phyloP scores from a whole-genome alignment of 495 filamentous ascomycete species.

The Podospora tetraspora region DNA sequence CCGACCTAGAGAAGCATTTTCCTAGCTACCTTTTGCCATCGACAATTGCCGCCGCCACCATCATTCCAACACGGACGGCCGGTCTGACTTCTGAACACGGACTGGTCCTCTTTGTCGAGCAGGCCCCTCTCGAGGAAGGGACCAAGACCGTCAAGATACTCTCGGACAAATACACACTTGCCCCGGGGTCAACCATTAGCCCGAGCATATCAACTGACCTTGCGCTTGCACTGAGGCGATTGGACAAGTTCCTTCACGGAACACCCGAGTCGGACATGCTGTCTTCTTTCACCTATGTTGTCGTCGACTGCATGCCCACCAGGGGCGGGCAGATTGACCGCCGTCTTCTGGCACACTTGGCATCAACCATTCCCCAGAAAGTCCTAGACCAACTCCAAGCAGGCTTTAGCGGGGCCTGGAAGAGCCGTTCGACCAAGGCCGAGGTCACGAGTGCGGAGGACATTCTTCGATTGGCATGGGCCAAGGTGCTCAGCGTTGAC shows the following conservation, averaged over 20 bases:
- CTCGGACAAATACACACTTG: background rate
- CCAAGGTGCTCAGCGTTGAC: slow-evolving; percentile 14
- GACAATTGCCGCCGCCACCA: background rate
- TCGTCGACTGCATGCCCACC: slow-evolving; percentile 44
- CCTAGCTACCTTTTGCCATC: background rate
- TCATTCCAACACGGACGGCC: background rate
- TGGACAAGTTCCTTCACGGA: slow-evolving; percentile 20
- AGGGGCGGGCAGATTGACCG: slow-evolving; percentile 47
- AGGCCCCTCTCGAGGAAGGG: background rate
- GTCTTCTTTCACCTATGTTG: slow-evolving; percentile 49
- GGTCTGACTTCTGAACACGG: background rate
- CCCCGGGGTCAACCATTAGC: background rate
- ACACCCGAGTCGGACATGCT: slow-evolving; percentile 37
- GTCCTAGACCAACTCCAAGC: background rate
- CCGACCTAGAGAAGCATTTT: slow-evolving; percentile 52
- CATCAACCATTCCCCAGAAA: background rate
- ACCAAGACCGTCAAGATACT: slow-evolving; percentile 5
- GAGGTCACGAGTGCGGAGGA: slow-evolving; percentile 18
- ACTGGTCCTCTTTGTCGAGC: slow-evolving; percentile 6
- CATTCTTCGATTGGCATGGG: slow-evolving; percentile 22
- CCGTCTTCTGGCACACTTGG: slow-evolving; percentile 5
- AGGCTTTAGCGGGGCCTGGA: slow-evolving; percentile 14
- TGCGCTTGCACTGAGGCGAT: background rate
- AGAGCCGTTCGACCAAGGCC: background rate
- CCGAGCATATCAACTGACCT: background rate